A percentile compares a stretch with the other conserved stretches of the same genome.
These are phyloP conservation scores for Cryptosporidium xiaoi DNA, from an alignment of 169 alveolate species.

Conservation along the genomic window DNA sequence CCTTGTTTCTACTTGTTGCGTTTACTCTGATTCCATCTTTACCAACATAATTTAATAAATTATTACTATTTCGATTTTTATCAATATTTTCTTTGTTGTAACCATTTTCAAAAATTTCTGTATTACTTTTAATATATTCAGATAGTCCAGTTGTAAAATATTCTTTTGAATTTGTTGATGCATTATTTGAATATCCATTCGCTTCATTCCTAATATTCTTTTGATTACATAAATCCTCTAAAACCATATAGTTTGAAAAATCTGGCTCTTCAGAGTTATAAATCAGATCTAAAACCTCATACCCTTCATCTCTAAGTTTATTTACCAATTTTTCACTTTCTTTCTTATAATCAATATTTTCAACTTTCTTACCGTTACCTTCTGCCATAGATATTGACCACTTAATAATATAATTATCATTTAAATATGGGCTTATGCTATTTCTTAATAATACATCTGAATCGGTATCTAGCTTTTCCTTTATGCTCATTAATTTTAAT, in stretches of 20 bases:
- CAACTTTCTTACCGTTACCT: not conserved
- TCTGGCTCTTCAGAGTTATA: slow-evolving; percentile 28
- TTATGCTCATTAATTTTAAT: slow-evolving; percentile 9
- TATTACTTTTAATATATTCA: slow-evolving; percentile 30
- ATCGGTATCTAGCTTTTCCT: slow-evolving; percentile 4
- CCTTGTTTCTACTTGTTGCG: not conserved
- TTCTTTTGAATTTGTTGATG: not conserved
- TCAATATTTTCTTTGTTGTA: slow-evolving; percentile 31
- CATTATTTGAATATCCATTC: not conserved
- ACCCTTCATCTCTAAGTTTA: not conserved
- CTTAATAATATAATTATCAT: slow-evolving; percentile 22
- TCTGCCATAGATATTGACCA: slow-evolving; percentile 27
- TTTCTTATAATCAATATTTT: not conserved
- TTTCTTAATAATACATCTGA: slow-evolving; percentile 15
- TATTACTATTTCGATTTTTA: not conserved
- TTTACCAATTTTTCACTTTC: not conserved
- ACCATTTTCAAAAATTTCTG: slow-evolving; percentile 15
- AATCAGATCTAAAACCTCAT: not conserved
- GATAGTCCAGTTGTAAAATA: slow-evolving; percentile 36
- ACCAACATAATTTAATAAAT: not conserved
- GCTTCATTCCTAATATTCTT: not conserved
- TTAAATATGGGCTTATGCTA: slow-evolving; percentile 19
- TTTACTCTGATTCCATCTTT: not conserved
- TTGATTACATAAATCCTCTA: not conserved
- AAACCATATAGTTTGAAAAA: slow-evolving; percentile 15